Percentiles rank a stretch among this genome's conserved stretches.
Evolutionary conservation across 306 rosid species (phyloP).

Genomic region (Citrullus colocynthis): DNA sequence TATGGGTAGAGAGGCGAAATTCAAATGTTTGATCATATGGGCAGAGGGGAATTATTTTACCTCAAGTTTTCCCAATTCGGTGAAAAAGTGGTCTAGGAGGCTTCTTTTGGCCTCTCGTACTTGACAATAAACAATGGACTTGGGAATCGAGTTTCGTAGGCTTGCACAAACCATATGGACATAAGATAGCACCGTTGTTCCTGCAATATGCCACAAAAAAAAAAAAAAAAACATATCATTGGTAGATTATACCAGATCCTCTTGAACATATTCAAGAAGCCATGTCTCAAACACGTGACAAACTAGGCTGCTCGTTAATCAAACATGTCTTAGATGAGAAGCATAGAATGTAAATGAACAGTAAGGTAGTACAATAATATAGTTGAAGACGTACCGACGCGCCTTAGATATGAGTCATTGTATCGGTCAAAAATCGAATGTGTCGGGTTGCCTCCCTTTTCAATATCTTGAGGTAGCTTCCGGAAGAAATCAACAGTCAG

Average conservation of each 20-base stretch:
- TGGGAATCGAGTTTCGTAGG: slow-evolving; percentile 74
- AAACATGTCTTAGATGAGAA: slow-evolving; percentile 63
- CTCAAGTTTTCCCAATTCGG: slow-evolving; percentile 74
- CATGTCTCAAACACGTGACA: background rate
- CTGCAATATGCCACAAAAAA: slow-evolving; percentile 26
- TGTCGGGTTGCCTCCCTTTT: slow-evolving; percentile 96
- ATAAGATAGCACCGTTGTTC: slow-evolving; percentile 61
- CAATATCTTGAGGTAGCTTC: slow-evolving; percentile 89
- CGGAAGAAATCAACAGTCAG: slow-evolving; percentile 88
- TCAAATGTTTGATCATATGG: background rate
- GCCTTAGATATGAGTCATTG: slow-evolving; percentile 76
- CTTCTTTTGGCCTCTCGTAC: slow-evolving; percentile 85
- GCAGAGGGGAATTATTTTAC: slow-evolving; percentile 17
- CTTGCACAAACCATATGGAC: slow-evolving; percentile 73
- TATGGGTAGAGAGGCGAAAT: too few relatives aligned
- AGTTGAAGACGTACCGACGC: slow-evolving; percentile 46
- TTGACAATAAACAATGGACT: slow-evolving; percentile 79
- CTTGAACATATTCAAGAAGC: background rate
- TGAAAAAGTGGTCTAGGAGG: slow-evolving; percentile 72
- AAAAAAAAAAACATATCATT: background rate
- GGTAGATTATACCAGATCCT: background rate
- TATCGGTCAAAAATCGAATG: slow-evolving; percentile 91
- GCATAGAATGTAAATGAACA: slow-evolving; percentile 39
- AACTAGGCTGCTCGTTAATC: background rate
- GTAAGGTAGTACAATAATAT: background rate